Base-by-base conservation (phyloP, 1,139 yeast species). In the Lodderomyces pseudojiufengensis region DNA sequence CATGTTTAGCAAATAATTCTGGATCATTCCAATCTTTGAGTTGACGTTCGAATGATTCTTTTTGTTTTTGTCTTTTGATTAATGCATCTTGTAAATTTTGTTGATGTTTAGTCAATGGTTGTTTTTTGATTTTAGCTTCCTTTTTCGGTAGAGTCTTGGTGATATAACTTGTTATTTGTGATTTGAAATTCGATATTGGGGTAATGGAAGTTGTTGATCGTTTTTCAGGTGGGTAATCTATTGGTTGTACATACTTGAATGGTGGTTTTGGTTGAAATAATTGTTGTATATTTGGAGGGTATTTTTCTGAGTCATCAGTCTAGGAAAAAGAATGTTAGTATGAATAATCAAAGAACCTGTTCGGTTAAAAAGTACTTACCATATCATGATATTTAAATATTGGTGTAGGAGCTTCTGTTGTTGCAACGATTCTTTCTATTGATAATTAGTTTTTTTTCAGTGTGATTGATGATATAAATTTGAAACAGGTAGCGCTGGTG, bases 261-360 rank as follows among this genome's bases (percentile, higher is more conserved):
- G 95, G 94, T 4, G 84, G 80, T 36, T 77, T 67, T 4, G 94
- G 84, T 21, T 72, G 72, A 52, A 87, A 87, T 31, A 86, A 71
- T 50, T 71, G 70, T 36, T 80, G 76, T 32, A 84, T 76, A 45
- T 73, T 76, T 1, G 75, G 65, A 1, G 95, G 90, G 45, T 80
- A 79, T 53, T 76, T 78, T 33, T 65, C 70, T 25, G 57, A 49
- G 21, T 58, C 50, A 31, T 52, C 57, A 16, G 46, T 36, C 52
- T 43, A 29, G 18, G 27, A 23, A 26, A 16, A 27, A 8, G 9
- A 10, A 13, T 12, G 47, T 47, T 47, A 44, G 50, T 4, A 6
- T 8, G 20, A 10, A 22, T 27, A 3, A 9, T 10, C 9, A n/a
- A n/a, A 32, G 26, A 13, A 20, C 24, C n/a, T 9, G n/a, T n/a